Evolutionary conservation across 106 monocot genomes (phyloP), one percentile per base, ranked within the genome.

Genomic region (Allium cepa): DNA sequence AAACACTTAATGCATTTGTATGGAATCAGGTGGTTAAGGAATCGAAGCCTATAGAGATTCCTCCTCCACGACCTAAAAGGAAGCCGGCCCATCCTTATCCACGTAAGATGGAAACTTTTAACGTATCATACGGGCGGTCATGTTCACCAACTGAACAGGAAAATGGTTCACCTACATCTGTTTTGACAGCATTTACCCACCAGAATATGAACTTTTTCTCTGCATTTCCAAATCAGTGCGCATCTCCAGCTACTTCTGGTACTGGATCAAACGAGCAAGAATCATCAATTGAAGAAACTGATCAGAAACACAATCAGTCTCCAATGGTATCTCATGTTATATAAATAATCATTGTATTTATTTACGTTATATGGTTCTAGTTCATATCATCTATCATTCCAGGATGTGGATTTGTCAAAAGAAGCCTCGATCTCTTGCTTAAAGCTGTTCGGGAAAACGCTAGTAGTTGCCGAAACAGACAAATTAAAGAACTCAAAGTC

Each of bases 61-160:
- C 94, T 75, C 94, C 94, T 63, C 91, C 94, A 47, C 79, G 94
- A 15, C 94, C 94, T 0, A 95, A 95, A 73, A 83, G 77, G 59
- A 95, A 91, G 65, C 94, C 87, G 2, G 46, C 66, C 18, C 85
- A 83, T 61, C 95, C 95, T 9, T 95, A 95, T 53, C 95, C 95
- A 45, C 88, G 95, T 22, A 95, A 95, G 56, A 70, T 77, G 59
- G 79, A 85, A 10, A 62, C 53, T 36, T 56, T 73, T 1, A 16
- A 11, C 46, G 22, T 81, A 46, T 57, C 69, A 55, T 10, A 49
- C 11, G 77, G 83, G 14, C 71, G 73, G 71, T 61, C 76, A 36
- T 60, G 56, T 1, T 65, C 78, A 46, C 76, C 70, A 0, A 81
- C 60, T 53, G 86, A 80, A 15, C 79, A 71, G 56, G 90, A 86